These are phyloP conservation scores for Penicillium diatomitis DNA, from an alignment of 495 filamentous ascomycete genomes.

Conservation along the genomic window DNA sequence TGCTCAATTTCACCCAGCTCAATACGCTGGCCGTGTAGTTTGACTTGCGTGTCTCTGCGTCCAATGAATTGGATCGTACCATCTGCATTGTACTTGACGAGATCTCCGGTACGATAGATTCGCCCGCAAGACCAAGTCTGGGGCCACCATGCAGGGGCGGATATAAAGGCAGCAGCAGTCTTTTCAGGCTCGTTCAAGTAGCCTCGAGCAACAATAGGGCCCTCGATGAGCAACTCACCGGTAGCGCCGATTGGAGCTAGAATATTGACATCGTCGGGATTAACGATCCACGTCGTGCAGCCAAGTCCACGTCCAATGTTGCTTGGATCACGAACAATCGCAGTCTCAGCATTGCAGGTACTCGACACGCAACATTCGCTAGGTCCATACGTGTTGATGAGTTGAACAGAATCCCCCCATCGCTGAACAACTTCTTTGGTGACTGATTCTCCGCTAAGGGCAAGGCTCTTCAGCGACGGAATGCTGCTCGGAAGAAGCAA, in stretches of 20 bases:
- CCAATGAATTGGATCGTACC: constrained; percentile 26
- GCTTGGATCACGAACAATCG: constrained; percentile 4
- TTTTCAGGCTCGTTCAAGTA: constrained; percentile 33
- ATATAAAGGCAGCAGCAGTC: constrained; percentile 25
- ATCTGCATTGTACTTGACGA: constrained; percentile 32
- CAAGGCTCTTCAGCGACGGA: constrained; percentile 9
- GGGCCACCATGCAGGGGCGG: constrained; percentile 3
- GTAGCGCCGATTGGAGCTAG: constrained; percentile 27
- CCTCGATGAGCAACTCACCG: constrained; percentile 39
- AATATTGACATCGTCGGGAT: constrained; percentile 18
- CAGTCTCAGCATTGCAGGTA: not conserved
- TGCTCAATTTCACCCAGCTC: constrained; percentile 41
- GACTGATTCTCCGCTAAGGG: constrained; percentile 14
- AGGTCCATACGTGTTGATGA: constrained; percentile 18
- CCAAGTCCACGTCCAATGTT: constrained; percentile 25
- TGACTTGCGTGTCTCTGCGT: constrained; percentile 20
- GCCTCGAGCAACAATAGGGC: constrained; percentile 28
- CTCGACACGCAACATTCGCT: constrained; percentile 10
- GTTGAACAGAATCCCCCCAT: constrained; percentile 30
- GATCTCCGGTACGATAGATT: constrained; percentile 39
- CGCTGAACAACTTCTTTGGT: constrained; percentile 6
- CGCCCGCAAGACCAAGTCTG: not conserved
- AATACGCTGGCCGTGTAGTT: constrained; percentile 40
- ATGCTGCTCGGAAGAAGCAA: constrained; percentile 8
- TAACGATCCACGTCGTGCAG: constrained; percentile 35